These are phyloP conservation scores for Phycomyces blakesleeanus DNA, from an alignment of 192 early-diverging fungal genomes.

Conservation along the genomic window DNA sequence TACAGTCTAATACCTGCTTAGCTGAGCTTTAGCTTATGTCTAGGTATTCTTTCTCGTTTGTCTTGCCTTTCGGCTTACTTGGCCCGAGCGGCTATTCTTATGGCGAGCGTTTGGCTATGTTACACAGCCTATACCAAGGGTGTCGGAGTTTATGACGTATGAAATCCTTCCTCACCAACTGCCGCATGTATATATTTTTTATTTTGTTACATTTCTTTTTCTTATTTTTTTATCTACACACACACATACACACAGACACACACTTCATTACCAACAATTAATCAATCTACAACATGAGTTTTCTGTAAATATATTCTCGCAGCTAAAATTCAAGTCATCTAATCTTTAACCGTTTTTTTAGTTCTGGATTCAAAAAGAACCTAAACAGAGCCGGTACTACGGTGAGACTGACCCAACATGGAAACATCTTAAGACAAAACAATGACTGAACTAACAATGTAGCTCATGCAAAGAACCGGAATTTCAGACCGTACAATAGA, in stretches of 20 bases:
- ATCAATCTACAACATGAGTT: conserved; percentile 19
- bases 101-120: background rate
- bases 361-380: conserved; percentile 82
- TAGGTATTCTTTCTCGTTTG: too few relatives aligned
- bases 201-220: conserved; percentile 5
- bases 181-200: background rate
- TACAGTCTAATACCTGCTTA: too few relatives aligned
- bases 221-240: conserved; percentile 1
- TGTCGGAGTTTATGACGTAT: conserved; percentile 1
- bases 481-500: conserved; percentile 73
- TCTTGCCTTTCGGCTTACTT: background rate
- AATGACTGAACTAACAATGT: background rate
- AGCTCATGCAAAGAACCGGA: conserved; percentile 72
- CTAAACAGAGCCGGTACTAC: conserved; percentile 71
- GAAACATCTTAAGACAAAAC: background rate
- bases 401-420: conserved; percentile 33
- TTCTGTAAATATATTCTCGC: conserved; percentile 22
- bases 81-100: background rate
- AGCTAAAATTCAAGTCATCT: background rate
- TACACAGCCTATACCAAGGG: background rate
- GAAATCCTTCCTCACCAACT: background rate
- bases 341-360: conserved; percentile 19
- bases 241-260: too few relatives aligned
- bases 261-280: background rate
- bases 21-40: too few relatives aligned